These are phyloP conservation scores for Aspergillus funiculosus DNA, from an alignment of 495 filamentous ascomycete genomes.

Conservation along the genomic window DNA sequence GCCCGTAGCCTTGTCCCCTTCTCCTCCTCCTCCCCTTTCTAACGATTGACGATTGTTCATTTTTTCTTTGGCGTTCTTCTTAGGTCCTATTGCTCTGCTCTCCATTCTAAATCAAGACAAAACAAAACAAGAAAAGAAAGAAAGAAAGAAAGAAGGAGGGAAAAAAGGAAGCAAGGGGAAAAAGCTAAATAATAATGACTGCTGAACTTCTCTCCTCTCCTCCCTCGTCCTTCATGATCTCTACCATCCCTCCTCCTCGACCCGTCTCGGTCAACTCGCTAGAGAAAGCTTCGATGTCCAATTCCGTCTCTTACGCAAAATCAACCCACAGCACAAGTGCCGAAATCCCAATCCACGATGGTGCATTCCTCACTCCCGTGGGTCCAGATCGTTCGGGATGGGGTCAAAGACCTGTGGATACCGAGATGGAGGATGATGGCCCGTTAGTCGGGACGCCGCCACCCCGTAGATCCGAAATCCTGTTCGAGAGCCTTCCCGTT, in stretches of 20 bases:
- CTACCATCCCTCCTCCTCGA: slow-evolving; percentile 32
- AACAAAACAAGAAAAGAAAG: too few species aligned
- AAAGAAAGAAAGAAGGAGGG: too few species aligned
- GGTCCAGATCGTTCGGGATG: slow-evolving; percentile 18
- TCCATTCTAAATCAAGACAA: too few species aligned
- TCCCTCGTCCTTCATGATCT: slow-evolving; percentile 25
- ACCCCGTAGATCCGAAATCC: slow-evolving; percentile 15
- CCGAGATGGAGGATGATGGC: slow-evolving; percentile 29
- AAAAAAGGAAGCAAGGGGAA: too few species aligned
- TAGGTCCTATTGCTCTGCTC: background rate
- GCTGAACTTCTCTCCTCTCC: slow-evolving; percentile 12
- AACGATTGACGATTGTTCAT: slow-evolving; percentile 20
- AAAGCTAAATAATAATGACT: slow-evolving; percentile 10
- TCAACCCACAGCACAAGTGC: slow-evolving; percentile 26
- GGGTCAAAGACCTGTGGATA: slow-evolving; percentile 22
- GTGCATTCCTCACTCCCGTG: slow-evolving; percentile 12
- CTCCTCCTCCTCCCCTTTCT: background rate
- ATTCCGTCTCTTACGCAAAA: slow-evolving; percentile 20
- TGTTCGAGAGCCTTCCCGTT: slow-evolving; percentile 52
- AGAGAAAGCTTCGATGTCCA: slow-evolving; percentile 20
- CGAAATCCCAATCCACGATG: slow-evolving; percentile 23
- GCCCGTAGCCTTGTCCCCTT: slow-evolving; percentile 4
- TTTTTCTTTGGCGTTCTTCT: slow-evolving; percentile 13
- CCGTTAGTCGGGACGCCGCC: slow-evolving; percentile 10
- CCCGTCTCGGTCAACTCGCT: slow-evolving; percentile 35